Evolutionary conservation across 1,139 yeast genomes (phyloP).

Genomic region (Geotrichum carabidarum): DNA sequence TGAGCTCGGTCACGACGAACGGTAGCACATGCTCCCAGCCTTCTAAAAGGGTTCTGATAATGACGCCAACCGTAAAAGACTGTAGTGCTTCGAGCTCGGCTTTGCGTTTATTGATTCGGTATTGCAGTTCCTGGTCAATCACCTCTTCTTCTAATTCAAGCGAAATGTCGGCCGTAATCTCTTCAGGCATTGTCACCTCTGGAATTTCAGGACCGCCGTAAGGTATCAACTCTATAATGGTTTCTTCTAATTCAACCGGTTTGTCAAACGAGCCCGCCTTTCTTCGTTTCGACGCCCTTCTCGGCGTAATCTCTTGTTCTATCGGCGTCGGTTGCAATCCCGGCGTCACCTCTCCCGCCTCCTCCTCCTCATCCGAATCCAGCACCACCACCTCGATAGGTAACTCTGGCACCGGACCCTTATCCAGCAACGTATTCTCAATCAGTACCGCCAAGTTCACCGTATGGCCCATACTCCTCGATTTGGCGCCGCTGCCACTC

Average conservation of each 20-base stretch:
- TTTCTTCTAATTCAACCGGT: no score
- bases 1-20: constrained; percentile 4
- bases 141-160: no score
- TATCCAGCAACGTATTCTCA: not conserved
- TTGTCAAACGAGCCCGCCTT: no score
- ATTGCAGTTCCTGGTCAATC: constrained; percentile 6
- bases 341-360: constrained; percentile 1
- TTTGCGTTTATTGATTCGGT: constrained; percentile 9
- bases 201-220: no score
- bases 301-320: no score
- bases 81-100: constrained; percentile 11
- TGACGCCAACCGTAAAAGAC: constrained; percentile 10
- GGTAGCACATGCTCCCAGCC: constrained; percentile 9
- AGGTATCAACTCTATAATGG: no score
- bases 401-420: not conserved
- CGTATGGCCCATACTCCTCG: not conserved
- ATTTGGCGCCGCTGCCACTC: not conserved
- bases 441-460: not conserved
- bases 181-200: no score
- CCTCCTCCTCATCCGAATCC: not conserved
- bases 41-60: constrained; percentile 6
- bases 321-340: not conserved
- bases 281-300: no score
- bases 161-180: no score
- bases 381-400: not conserved